Conservation (phyloP, 805 yeast species). For the Lipomyces mesembrius region DNA sequence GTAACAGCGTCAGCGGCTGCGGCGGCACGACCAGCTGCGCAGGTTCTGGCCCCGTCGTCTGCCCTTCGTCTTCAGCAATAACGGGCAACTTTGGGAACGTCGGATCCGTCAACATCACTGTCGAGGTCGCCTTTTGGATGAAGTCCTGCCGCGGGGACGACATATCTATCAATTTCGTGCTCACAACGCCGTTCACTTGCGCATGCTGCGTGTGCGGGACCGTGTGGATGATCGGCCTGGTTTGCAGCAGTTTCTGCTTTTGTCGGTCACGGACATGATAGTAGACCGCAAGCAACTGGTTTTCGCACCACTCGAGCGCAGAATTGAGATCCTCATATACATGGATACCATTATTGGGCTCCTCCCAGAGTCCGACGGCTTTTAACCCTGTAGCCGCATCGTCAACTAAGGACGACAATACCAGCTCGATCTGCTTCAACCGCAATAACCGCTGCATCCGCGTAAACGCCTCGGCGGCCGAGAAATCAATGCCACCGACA, state of each 20-base stretch:
- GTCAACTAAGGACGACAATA: slow-evolving; percentile 74
- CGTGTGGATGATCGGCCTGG: not conserved
- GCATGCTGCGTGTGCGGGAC: not conserved
- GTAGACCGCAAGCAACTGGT: slow-evolving; percentile 74
- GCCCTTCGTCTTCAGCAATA: slow-evolving; percentile 6
- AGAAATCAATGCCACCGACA: slow-evolving; percentile 80
- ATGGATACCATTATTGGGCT: slow-evolving; percentile 51
- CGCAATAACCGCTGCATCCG: slow-evolving; percentile 78
- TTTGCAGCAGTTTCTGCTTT: slow-evolving; percentile 13
- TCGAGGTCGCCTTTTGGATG: slow-evolving; percentile 24
- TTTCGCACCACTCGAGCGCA: slow-evolving; percentile 97
- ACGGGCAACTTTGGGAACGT: slow-evolving; percentile 18
- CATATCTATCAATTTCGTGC: not conserved
- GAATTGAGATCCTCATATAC: slow-evolving; percentile 79
- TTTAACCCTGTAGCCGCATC: slow-evolving; percentile 71
- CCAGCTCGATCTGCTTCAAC: slow-evolving; percentile 69
- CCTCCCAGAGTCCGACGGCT: slow-evolving; percentile 81
- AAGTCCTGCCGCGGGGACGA: slow-evolving; percentile 23
- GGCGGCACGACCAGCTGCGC: not conserved
- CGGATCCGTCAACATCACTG: slow-evolving; percentile 22
- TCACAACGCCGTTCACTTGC: not conserved
- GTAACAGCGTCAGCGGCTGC: slow-evolving; percentile 66
- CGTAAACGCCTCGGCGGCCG: slow-evolving; percentile 95
- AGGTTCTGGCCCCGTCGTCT: slow-evolving; percentile 9
- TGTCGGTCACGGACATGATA: slow-evolving; percentile 48